These are phyloP conservation scores for Trichothecium roseum DNA, from an alignment of 2,329 filamentous ascomycete genomes.

Conservation along the genomic window DNA sequence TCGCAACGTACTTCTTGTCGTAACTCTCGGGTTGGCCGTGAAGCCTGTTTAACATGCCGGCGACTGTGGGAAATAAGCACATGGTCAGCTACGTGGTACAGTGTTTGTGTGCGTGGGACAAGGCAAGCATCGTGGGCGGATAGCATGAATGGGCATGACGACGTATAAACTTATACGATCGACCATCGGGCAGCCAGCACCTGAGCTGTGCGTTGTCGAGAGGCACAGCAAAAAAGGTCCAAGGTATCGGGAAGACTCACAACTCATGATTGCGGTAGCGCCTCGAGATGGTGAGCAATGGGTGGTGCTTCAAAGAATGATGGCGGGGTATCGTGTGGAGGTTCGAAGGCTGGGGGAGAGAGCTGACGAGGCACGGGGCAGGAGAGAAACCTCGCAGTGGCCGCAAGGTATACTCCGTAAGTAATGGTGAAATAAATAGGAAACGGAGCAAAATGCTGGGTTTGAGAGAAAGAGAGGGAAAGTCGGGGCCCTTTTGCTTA, in stretches of 20 bases:
- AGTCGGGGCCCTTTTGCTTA: too few species aligned
- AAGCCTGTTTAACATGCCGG: conserved; percentile 88
- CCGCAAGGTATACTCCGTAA: too few species aligned
- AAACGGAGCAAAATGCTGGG: too few species aligned
- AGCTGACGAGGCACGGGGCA: not conserved
- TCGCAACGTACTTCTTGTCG: conserved; percentile 72
- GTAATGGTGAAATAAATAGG: too few species aligned
- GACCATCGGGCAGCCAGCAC: not conserved
- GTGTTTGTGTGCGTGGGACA: not conserved
- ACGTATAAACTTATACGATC: not conserved
- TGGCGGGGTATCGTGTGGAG: conserved; percentile 4
- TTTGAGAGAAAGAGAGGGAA: too few species aligned
- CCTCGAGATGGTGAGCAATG: too few species aligned
- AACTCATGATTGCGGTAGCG: conserved; percentile 2
- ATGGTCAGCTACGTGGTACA: conserved; percentile 11
- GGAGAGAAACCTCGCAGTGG: not conserved
- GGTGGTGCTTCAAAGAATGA: too few species aligned
- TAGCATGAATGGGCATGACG: too few species aligned
- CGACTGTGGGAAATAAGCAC: conserved; percentile 42
- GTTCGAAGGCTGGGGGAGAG: too few species aligned
- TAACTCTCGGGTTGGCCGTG: conserved; percentile 96
- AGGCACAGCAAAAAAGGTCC: not conserved
- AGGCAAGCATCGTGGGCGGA: not conserved
- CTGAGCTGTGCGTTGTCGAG: not conserved
- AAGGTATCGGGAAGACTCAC: conserved; percentile 1